Conservation (phyloP, 1,139 yeast species). For the Suhomyces kunorum region DNA sequence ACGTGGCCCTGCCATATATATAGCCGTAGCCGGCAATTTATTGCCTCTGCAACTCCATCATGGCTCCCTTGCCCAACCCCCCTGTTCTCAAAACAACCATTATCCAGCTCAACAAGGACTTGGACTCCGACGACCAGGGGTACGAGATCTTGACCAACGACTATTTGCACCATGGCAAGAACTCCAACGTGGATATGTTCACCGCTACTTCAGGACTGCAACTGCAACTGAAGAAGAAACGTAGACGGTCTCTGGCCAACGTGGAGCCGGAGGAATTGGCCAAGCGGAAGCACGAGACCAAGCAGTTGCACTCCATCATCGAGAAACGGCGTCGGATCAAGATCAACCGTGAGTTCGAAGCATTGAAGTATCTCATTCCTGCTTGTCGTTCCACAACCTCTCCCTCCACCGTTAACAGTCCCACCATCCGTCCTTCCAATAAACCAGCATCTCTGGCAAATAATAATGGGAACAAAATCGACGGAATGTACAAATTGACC, state of each 20-base stretch:
- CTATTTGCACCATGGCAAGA: slow-evolving; percentile 18
- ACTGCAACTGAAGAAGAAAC: slow-evolving; percentile 35
- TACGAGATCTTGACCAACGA: slow-evolving; percentile 47
- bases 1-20: slow-evolving; percentile 7
- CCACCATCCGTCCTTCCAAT: slow-evolving; percentile 18
- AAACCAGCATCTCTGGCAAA: slow-evolving; percentile 11
- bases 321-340: slow-evolving; percentile 78
- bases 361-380: slow-evolving; percentile 73
- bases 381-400: slow-evolving; percentile 57
- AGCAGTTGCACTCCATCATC: slow-evolving; percentile 71
- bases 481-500: slow-evolving; percentile 78
- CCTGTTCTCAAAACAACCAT: slow-evolving; percentile 65
- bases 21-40: background rate
- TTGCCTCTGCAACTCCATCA: slow-evolving; percentile 5
- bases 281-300: slow-evolving; percentile 56
- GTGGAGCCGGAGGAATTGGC: slow-evolving; percentile 56
- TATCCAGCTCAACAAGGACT: slow-evolving; percentile 55
- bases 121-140: slow-evolving; percentile 44
- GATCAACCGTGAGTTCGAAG: slow-evolving; percentile 82
- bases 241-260: slow-evolving; percentile 49
- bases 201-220: slow-evolving; percentile 4
- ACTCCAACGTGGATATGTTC: slow-evolving; percentile 7
- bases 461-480: slow-evolving; percentile 43
- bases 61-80: slow-evolving; percentile 48
- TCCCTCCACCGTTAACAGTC: slow-evolving; percentile 18